These are phyloP conservation scores for Kluyveromyces wickerhamii DNA, from an alignment of 805 yeast genomes.

Conservation along the genomic window DNA sequence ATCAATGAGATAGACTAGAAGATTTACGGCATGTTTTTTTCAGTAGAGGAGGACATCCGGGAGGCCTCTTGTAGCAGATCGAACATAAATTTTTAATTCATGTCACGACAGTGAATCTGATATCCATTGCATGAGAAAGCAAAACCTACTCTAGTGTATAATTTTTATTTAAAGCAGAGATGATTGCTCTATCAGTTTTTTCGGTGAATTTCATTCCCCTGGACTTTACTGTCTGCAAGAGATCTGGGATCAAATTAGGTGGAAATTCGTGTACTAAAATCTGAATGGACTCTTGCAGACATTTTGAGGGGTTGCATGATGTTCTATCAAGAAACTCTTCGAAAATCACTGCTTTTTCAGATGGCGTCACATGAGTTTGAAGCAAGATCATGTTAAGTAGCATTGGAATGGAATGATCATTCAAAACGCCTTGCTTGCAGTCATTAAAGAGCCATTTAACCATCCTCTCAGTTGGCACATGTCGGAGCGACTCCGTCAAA, in stretches of 20 bases:
- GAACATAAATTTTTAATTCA: no score
- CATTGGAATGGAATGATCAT: constrained; percentile 17
- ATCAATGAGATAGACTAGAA: no score
- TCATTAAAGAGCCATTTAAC: constrained; percentile 15
- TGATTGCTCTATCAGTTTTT: not conserved
- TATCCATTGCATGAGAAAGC: no score
- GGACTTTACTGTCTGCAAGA: not conserved
- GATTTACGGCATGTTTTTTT: no score
- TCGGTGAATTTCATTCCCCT: not conserved
- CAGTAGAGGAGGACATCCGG: no score
- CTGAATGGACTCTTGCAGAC: constrained; percentile 1
- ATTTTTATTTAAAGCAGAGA: no score
- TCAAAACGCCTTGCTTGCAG: constrained; percentile 13
- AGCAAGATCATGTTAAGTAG: constrained; percentile 21
- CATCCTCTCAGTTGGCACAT: constrained; percentile 8
- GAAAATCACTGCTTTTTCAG: constrained; percentile 2
- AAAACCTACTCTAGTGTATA: no score
- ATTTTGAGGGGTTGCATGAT: not conserved
- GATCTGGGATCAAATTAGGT: not conserved
- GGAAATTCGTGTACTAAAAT: constrained; percentile 1
- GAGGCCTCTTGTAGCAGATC: no score
- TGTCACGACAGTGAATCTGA: no score
- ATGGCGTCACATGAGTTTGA: constrained; percentile 8
- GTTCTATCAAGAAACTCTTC: not conserved
- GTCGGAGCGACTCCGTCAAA: constrained; percentile 13